phyloP scores from a whole-genome alignment of 495 filamentous ascomycete species.

The Evansstolkia leycettana region DNA sequence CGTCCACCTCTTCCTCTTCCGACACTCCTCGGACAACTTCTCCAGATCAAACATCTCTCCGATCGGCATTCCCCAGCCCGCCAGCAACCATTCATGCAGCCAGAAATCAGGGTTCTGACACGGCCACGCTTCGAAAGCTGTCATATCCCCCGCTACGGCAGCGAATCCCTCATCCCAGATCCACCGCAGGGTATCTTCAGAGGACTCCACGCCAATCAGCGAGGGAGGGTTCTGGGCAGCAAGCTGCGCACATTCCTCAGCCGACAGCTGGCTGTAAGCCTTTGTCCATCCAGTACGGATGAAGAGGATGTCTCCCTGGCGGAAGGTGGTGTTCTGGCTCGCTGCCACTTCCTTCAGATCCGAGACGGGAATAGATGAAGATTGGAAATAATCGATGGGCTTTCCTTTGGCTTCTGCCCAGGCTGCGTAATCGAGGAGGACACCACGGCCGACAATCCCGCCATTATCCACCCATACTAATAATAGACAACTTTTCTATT shows the following conservation, averaged over 20 bases:
- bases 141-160: conserved; percentile 37
- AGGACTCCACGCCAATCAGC: conserved; percentile 34
- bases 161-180: conserved; percentile 38
- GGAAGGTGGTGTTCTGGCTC: conserved; percentile 22
- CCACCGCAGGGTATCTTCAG: conserved; percentile 31
- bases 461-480: conserved; percentile 31
- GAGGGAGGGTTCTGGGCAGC: conserved; percentile 14
- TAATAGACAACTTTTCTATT: too few relatives aligned
- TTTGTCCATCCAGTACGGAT: conserved; percentile 36
- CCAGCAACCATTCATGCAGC: conserved; percentile 42
- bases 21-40: conserved; percentile 31
- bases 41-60: conserved; percentile 50
- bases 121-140: conserved; percentile 33
- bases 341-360: conserved; percentile 26
- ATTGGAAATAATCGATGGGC: conserved; percentile 23
- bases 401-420: conserved; percentile 32
- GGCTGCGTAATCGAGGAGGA: conserved; percentile 44
- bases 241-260: conserved; percentile 16
- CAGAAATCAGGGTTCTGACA: conserved; percentile 13
- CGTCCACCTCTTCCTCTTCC: conserved; percentile 24
- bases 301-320: conserved; percentile 43
- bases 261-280: conserved; percentile 24
- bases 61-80: conserved; percentile 45
- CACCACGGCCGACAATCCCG: conserved; percentile 42
- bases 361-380: conserved; percentile 24